Evolutionary conservation across 1,139 yeast species (phyloP).

Genomic region (Lodderomyces margitis): DNA sequence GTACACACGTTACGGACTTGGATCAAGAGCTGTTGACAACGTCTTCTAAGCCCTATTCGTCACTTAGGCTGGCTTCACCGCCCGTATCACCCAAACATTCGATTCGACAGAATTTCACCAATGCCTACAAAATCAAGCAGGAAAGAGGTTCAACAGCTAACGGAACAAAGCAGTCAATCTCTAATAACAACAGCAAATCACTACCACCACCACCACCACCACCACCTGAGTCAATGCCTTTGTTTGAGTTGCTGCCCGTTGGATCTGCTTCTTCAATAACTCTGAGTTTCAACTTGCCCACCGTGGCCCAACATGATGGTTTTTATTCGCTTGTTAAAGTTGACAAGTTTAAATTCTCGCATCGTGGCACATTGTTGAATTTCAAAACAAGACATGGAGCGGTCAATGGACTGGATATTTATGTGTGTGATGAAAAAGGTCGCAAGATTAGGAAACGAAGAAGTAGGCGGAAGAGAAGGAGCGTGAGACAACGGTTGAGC

Average conservation of each 20-base stretch:
- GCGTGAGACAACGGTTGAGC: conserved; percentile 5
- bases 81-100: background rate
- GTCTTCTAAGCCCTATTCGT: background rate
- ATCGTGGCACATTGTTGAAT: conserved; percentile 5
- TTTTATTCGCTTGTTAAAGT: conserved; percentile 4
- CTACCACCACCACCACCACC: background rate
- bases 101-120: background rate
- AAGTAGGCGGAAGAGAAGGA: conserved; percentile 1
- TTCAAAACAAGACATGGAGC: conserved; percentile 1
- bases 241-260: background rate
- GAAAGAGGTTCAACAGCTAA: too few relatives aligned
- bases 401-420: background rate
- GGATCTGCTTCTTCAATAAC: background rate
- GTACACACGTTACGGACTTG: background rate
- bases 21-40: conserved; percentile 3
- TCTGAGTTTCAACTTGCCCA: background rate
- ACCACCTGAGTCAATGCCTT: background rate
- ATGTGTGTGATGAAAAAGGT: conserved; percentile 5
- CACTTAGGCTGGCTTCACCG: background rate
- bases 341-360: conserved; percentile 5
- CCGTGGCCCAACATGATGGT: background rate
- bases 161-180: background rate
- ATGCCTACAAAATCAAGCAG: background rate
- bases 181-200: background rate
- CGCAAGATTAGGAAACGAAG: conserved; percentile 1